These are phyloP conservation scores for Fusarium sp. DNA, from an alignment of 2,329 filamentous ascomycete genomes.

Conservation along the genomic window DNA sequence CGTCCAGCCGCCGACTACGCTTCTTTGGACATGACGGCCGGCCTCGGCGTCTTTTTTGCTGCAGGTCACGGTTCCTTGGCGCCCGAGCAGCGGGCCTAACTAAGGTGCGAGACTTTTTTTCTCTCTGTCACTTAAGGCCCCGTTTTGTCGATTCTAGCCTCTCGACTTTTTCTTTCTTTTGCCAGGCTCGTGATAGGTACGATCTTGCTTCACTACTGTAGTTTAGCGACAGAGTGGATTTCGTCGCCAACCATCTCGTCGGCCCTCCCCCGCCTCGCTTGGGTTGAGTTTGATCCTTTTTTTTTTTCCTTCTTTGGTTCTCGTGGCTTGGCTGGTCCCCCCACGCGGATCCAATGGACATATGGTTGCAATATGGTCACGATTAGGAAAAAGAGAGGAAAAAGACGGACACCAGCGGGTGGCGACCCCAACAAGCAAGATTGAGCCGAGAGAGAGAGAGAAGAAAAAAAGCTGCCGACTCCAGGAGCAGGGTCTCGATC, in stretches of 20 bases:
- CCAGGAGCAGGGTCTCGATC: slow-evolving; percentile 33
- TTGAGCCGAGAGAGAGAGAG: slow-evolving; percentile 6
- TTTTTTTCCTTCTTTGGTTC: slow-evolving; percentile 7
- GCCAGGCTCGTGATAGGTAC: slow-evolving; percentile 36
- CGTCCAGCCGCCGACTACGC: slow-evolving; percentile 7
- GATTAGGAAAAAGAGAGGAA: background rate
- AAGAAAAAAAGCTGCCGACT: slow-evolving; percentile 1
- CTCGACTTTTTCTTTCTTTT: slow-evolving; percentile 18
- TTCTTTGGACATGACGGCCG: slow-evolving; percentile 9
- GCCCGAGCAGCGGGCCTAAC: slow-evolving; percentile 13
- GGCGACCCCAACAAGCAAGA: slow-evolving; percentile 17
- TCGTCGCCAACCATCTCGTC: slow-evolving; percentile 21
- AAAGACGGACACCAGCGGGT: slow-evolving; percentile 18
- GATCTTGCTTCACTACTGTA: slow-evolving; percentile 18
- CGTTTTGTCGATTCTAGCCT: slow-evolving; percentile 13
- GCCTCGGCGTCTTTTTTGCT: slow-evolving; percentile 34
- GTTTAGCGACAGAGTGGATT: slow-evolving; percentile 25
- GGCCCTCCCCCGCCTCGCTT: slow-evolving; percentile 16
- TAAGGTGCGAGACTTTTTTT: slow-evolving; percentile 26
- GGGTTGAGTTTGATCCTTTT: slow-evolving; percentile 13
- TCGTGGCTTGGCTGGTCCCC: slow-evolving; percentile 10
- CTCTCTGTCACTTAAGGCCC: background rate
- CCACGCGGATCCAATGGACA: slow-evolving; percentile 21
- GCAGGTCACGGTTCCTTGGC: slow-evolving; percentile 23
- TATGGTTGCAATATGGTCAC: slow-evolving; percentile 10